Evolutionary conservation across 495 filamentous ascomycete species (phyloP), one percentile per base, ranked within the genome.

Genomic region (Hypoxylon subgilvum): DNA sequence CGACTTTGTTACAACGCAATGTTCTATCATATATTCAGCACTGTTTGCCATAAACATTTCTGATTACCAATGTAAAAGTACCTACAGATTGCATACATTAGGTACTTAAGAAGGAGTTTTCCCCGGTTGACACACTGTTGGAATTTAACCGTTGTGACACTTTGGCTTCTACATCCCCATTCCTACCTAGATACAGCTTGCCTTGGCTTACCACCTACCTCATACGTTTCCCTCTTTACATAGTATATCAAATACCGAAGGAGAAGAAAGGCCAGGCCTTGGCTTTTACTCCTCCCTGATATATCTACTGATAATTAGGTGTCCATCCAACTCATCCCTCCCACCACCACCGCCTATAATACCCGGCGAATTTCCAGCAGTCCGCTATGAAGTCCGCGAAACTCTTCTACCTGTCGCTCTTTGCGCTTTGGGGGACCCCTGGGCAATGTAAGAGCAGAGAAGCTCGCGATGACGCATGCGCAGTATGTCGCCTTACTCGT

Each of bases 381-480:
- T 21, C 49, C 47, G 76, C 39, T 47, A 92, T 91, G 88, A 86
- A 80, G 63, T 77, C 86, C 35, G 79, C 83, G 45, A 82, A 82
- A 63, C 74, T 85, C 16, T 91, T 92, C 72, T 92, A 86, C 72
- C 75, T 92, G 61, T 88, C 89, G 42, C 74, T 91, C 35, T 92
- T 92, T 69, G 79, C 87, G 56, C 81, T 93, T 63, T 84, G 86
- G 70, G 77, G 76, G 22, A 72, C 86, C 12, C 71, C 82, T 50
- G 75, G 69, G 31, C 69, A 67, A 64, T 80, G 78, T 52, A 61
- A 69, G 45, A 70, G 47, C 59, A 61, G 52, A 51, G 68, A 54
- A 62, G 59, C 63, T 54, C 66, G 69, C 66, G 72, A 78, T 70
- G 68, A 69, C 34, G 68, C 70, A 60, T 80, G 78, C 67, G 72